phyloP scores from a whole-genome alignment of 2,329 filamentous ascomycete species.

The Penicillium fuscoglaucum region DNA sequence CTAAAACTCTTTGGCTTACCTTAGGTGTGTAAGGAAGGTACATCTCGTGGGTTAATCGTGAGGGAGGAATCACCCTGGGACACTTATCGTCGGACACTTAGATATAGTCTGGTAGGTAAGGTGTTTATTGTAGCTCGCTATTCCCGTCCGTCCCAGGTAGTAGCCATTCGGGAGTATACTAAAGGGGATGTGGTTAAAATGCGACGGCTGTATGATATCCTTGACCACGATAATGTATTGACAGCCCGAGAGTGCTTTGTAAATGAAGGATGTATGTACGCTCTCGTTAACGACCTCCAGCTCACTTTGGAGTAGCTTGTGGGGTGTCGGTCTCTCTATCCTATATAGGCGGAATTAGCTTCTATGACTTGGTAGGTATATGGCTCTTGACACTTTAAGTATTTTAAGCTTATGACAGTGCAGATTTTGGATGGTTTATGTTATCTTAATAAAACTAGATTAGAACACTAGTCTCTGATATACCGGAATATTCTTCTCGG shows the following conservation, averaged over 20 bases:
- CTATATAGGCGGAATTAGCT: slow-evolving; percentile 19
- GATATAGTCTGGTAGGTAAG: slow-evolving; percentile 17
- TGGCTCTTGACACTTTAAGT: slow-evolving; percentile 3
- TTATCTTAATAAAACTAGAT: slow-evolving; percentile 18
- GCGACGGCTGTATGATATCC: neutral
- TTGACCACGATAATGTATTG: slow-evolving; percentile 17
- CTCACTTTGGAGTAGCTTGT: slow-evolving; percentile 21
- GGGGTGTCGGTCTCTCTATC: slow-evolving; percentile 15
- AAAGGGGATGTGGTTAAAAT: neutral
- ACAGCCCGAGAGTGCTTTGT: slow-evolving; percentile 14
- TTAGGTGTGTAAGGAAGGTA: slow-evolving; percentile 6
- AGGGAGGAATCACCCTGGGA: slow-evolving; percentile 15
- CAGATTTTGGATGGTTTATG: slow-evolving; percentile 26
- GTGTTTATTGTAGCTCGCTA: slow-evolving; percentile 11
- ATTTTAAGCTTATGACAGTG: slow-evolving; percentile 2
- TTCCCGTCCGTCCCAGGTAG: slow-evolving; percentile 10
- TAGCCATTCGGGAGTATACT: slow-evolving; percentile 15
- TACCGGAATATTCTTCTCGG: slow-evolving; percentile 31
- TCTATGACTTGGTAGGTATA: slow-evolving; percentile 17
- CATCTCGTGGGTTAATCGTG: slow-evolving; percentile 2
- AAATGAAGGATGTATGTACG: slow-evolving; percentile 8
- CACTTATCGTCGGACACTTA: slow-evolving; percentile 14
- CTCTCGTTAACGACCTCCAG: slow-evolving; percentile 17
- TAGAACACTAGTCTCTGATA: slow-evolving; percentile 27
- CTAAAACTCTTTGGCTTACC: slow-evolving; percentile 3